phyloP scores from a whole-genome alignment of 495 filamentous ascomycete species.

The Talaromyces trachyspermus region DNA sequence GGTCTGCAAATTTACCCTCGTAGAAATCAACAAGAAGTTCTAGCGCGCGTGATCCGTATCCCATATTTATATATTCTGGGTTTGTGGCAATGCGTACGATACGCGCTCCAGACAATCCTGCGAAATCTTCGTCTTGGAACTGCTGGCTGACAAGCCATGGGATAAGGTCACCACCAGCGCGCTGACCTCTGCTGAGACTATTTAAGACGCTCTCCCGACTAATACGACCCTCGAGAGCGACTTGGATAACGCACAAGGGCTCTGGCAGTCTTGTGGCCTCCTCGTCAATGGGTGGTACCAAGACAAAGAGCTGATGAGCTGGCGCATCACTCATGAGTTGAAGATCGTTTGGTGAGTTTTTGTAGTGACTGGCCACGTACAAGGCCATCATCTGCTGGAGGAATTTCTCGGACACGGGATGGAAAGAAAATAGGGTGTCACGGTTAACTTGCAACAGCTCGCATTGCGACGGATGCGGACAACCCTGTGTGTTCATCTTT shows the following conservation, averaged over 20 bases:
- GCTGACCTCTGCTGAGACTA: conserved; percentile 77
- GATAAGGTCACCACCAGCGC: conserved; percentile 91
- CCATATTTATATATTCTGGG: conserved; percentile 89
- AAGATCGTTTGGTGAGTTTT: conserved; percentile 96
- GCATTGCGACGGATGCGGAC: conserved; percentile 83
- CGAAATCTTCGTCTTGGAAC: conserved; percentile 97
- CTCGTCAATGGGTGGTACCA: conserved; percentile 81
- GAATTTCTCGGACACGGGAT: conserved; percentile 95
- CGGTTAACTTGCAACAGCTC: conserved; percentile 90
- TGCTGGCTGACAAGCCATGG: conserved; percentile 98
- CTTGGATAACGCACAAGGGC: conserved; percentile 89
- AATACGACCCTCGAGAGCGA: conserved; percentile 91
- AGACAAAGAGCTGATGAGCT: conserved; percentile 91
- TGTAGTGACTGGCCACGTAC: conserved; percentile 97
- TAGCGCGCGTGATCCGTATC: conserved; percentile 85
- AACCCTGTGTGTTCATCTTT: conserved; percentile 66
- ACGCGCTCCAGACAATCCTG: conserved; percentile 83
- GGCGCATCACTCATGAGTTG: conserved; percentile 98
- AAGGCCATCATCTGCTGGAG: conserved; percentile 96
- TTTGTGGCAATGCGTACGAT: conserved; percentile 95
- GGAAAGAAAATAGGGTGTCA: conserved; percentile 96
- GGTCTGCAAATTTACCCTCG: conserved; percentile 81
- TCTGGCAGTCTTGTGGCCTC: conserved; percentile 75
- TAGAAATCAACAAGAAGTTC: conserved; percentile 86
- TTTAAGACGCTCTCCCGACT: conserved; percentile 87